Percentiles rank a stretch among this genome's conserved stretches.
Conservation (phyloP, 2,329 filamentous ascomycete genomes). For the Trichoderma asperellum region DNA sequence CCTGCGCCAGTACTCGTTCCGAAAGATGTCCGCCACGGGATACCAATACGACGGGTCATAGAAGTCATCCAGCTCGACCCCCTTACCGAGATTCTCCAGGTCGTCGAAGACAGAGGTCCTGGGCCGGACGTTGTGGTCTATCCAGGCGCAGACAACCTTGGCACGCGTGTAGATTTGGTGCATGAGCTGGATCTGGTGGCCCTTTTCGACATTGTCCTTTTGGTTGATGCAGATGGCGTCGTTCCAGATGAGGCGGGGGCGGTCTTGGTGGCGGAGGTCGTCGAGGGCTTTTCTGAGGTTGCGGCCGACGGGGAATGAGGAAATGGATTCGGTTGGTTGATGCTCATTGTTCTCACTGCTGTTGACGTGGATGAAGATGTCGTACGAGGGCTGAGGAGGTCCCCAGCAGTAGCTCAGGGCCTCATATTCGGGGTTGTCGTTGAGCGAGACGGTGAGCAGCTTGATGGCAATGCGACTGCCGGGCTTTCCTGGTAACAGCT, state of each 20-base stretch:
- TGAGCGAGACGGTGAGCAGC: background rate
- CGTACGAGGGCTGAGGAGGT: background rate
- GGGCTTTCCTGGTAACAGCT: background rate
- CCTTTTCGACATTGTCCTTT: constrained; percentile 17
- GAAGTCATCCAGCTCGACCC: background rate
- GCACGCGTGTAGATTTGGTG: constrained; percentile 9
- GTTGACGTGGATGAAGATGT: background rate
- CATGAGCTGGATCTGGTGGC: constrained; percentile 26
- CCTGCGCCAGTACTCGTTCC: background rate
- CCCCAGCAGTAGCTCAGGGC: constrained; percentile 6
- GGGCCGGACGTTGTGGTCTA: constrained; percentile 4
- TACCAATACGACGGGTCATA: background rate
- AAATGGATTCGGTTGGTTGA: background rate
- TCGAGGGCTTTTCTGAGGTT: constrained; percentile 7
- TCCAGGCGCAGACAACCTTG: constrained; percentile 1
- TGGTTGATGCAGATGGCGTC: constrained; percentile 29
- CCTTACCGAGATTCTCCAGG: background rate
- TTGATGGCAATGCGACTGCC: background rate
- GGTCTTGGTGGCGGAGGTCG: background rate
- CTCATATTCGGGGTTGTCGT: background rate
- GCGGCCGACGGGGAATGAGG: background rate
- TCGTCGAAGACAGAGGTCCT: background rate
- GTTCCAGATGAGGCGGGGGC: constrained; percentile 10
- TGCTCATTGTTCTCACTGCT: background rate
- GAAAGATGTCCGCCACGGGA: constrained; percentile 6